Base-by-base conservation (phyloP, 495 filamentous ascomycete genomes). In the Penicillium goetzii region DNA sequence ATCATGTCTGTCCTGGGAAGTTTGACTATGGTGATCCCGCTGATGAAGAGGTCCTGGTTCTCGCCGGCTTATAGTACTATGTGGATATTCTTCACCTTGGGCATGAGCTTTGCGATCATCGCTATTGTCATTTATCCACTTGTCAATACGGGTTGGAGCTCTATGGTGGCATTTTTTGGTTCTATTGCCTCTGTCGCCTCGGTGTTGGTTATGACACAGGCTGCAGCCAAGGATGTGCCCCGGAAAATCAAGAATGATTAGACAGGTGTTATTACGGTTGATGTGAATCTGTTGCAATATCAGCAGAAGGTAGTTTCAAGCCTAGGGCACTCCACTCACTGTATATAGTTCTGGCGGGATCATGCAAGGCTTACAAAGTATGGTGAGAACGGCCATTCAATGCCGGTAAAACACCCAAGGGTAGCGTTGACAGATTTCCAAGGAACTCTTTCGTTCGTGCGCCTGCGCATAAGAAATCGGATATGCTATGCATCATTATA, bases 51-150 rank as follows among this genome's bases (percentile, higher is more conserved):
- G 12, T 53, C 50, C 14, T 30, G 25, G 30, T 32, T 53, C 8
- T 53, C 25, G n/a, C 50, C 50, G 50, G 30, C 30, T 8, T 53
- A 30, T 15, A 3, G 26, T 12, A 53, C 15, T 0, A 53, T 53
- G 50, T 30, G 50, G 50, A 33, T 53, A 4, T 53, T 53, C n/a
- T 53, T 53, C 28, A 10, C 50, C 3, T 21, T 32, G 8, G 28
- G 25, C 3, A 0, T 53, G 30, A 3, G 4, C 15, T 53, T 53
- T 53, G 28, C 25, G 1, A 0, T 19, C 4, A 33, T 32, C 15
- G 32, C 50, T 32, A 32, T 53, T 53, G 9, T 53, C 28, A n/a
- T 32, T n/a, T 32, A 32, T 53, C 50, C 50, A 9, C 15, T 53
- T 32, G 21, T n/a, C 0, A 53, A 53, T 26, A 53, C 50, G 10